A percentile compares a stretch with the other conserved stretches of the same genome.
These are phyloP conservation scores for Clonostachys rosea DNA, from an alignment of 2,329 filamentous ascomycete genomes.

Conservation along the genomic window DNA sequence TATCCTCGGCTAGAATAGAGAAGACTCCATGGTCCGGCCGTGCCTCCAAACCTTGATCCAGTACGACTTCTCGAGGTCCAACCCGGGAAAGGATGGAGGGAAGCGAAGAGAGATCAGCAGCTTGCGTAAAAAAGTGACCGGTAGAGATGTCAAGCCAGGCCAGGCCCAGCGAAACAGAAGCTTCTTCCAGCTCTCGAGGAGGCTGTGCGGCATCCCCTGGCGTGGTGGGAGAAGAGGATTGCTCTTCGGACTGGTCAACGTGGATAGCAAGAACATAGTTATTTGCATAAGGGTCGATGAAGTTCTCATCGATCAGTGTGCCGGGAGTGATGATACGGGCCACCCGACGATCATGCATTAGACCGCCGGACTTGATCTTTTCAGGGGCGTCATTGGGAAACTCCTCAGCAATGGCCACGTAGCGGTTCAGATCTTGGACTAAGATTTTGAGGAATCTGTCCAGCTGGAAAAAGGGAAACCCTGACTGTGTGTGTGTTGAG, in stretches of 20 bases:
- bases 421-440: slow-evolving; percentile 84
- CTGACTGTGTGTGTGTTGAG: slow-evolving; percentile 50
- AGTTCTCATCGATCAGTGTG: slow-evolving; percentile 94
- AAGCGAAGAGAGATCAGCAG: slow-evolving; percentile 64
- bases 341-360: slow-evolving; percentile 81
- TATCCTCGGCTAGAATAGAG: slow-evolving; percentile 68
- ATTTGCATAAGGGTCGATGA: slow-evolving; percentile 90
- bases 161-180: slow-evolving; percentile 53
- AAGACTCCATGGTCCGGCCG: slow-evolving; percentile 58
- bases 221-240: background rate
- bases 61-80: slow-evolving; percentile 76
- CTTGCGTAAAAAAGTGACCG: slow-evolving; percentile 87
- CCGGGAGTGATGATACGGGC: slow-evolving; percentile 88
- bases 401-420: slow-evolving; percentile 93
- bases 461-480: slow-evolving; percentile 89
- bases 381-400: slow-evolving; percentile 70
- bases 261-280: slow-evolving; percentile 88
- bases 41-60: slow-evolving; percentile 60
- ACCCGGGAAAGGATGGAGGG: slow-evolving; percentile 81
- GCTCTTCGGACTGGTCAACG: slow-evolving; percentile 21
- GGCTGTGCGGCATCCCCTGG: too few relatives aligned
- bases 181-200: too few relatives aligned
- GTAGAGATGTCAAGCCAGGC: slow-evolving; percentile 96
- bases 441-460: slow-evolving; percentile 90
- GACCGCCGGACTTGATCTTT: slow-evolving; percentile 69